Base-by-base conservation (phyloP, 352 stramenopile genomes). In the Phytopythium mirpurense region DNA sequence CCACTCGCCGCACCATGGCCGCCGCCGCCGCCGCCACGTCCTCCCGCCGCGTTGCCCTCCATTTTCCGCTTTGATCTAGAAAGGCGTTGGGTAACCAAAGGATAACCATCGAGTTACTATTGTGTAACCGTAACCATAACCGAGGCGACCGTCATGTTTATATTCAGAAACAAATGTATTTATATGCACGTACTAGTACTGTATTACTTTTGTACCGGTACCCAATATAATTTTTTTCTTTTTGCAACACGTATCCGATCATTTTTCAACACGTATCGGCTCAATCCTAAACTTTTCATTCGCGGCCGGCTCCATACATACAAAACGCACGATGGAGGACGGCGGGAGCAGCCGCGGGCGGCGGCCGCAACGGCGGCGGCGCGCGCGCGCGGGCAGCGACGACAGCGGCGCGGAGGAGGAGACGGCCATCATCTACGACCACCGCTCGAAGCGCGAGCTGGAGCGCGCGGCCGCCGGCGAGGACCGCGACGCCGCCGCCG, bases 371-470 rank as follows among this genome's bases (percentile, higher is more conserved):
- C 46, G 46, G 46, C 67, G 64, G 50, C 67, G 67, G 27, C 67
- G 63, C 9, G 60, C 57, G 42, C 61, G 56, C 41, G 38, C 36
- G 16, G 42, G 59, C 35, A 66, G 57, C 50, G 50, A 56, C 41
- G 57, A 59, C 3, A 59, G 62, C 0, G 40, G 3, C 4, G 40
- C 29, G 10, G 21, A 46, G 2, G 61, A 67, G 27, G 59, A 74
- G 48, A 43, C 68, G 16, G 60, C 77, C 23, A 62, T 83, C 35
- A 56, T 78, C 31, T 52, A 48, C 43, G 67, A 80, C 48, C 73
- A 83, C 46, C 71, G 67, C 54, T 72, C 67, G 21, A 82, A 80
- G 51, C 61, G 56, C 19, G 58, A 59, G 47, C 42, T 70, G 35
- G 66, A 74, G 43, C 45, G 60, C 1, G 60, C 53, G 16, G 53